These are phyloP conservation scores for Talaromyces rugulosus DNA, from an alignment of 2,329 filamentous ascomycete species.

Conservation along the genomic window DNA sequence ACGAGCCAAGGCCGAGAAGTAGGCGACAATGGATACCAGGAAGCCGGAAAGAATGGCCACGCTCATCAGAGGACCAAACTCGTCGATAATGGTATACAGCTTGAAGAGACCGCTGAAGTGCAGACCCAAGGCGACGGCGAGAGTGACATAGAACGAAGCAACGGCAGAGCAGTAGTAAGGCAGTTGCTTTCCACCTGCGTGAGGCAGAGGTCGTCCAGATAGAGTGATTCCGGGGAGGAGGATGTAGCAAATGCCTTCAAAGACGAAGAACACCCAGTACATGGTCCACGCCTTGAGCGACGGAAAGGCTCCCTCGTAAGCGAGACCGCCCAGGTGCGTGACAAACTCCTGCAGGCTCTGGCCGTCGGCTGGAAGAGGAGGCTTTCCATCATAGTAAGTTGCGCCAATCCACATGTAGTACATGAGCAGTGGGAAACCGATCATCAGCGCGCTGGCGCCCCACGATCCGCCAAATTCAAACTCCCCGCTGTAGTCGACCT, in stretches of 20 bases:
- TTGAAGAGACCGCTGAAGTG: slow-evolving; percentile 84
- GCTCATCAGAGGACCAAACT: slow-evolving; percentile 88
- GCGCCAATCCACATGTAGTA: slow-evolving; percentile 99
- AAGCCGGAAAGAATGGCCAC: slow-evolving; percentile 92
- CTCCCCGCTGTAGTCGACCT: slow-evolving; percentile 47
- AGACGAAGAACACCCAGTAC: slow-evolving; percentile 90
- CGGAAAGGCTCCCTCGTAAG: slow-evolving; percentile 82
- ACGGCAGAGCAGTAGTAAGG: slow-evolving; percentile 93
- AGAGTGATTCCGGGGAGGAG: slow-evolving; percentile 80
- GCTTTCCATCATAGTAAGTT: slow-evolving; percentile 81
- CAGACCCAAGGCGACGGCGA: slow-evolving; percentile 64
- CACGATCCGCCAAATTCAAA: slow-evolving; percentile 82
- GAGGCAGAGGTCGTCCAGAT: slow-evolving; percentile 81
- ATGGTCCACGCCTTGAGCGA: slow-evolving; percentile 79
- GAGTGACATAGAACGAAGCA: slow-evolving; percentile 81
- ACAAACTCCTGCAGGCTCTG: slow-evolving; percentile 69
- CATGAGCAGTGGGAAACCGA: slow-evolving; percentile 90
- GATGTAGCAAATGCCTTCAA: slow-evolving; percentile 79
- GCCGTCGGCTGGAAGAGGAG: slow-evolving; percentile 63
- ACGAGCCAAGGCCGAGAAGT: slow-evolving; percentile 75
- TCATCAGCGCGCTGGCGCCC: slow-evolving; percentile 83
- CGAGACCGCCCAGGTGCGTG: slow-evolving; percentile 64
- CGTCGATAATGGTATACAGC: slow-evolving; percentile 86
- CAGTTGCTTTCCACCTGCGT: slow-evolving; percentile 78
- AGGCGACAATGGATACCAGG: slow-evolving; percentile 75